Percentiles rank a stretch among this genome's conserved stretches.
Conservation (phyloP, 768 basidiomycete genomes). For the Russula olivacea region DNA sequence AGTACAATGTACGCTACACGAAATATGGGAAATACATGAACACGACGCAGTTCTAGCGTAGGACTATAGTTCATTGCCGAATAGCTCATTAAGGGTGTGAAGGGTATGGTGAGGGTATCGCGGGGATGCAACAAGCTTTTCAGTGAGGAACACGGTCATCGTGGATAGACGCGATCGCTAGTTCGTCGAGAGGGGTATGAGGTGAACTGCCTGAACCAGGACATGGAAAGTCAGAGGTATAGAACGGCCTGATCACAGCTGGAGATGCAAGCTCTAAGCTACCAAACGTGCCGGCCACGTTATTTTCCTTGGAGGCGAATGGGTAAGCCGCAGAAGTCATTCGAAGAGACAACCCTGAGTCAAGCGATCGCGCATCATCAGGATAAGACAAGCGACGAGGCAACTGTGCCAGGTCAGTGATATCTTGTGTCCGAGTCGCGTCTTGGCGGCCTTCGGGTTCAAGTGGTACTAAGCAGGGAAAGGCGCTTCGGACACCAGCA, state of each 20-base stretch:
- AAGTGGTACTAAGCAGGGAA: constrained; percentile 5
- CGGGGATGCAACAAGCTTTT: not conserved
- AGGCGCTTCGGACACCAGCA: not conserved
- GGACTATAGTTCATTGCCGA: not conserved
- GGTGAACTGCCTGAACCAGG: constrained; percentile 3
- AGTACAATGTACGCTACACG: constrained; percentile 14
- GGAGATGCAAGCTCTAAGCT: constrained; percentile 22
- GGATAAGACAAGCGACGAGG: constrained; percentile 24
- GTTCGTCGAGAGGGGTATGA: not conserved
- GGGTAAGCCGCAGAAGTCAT: constrained; percentile 5
- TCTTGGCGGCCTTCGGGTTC: constrained; percentile 5
- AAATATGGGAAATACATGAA: constrained; percentile 4
- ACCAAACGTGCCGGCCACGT: constrained; percentile 11
- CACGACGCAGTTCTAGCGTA: not conserved
- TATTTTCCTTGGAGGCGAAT: constrained; percentile 12
- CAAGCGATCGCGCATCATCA: constrained; percentile 2
- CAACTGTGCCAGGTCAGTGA: constrained; percentile 10
- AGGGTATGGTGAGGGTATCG: constrained; percentile 16
- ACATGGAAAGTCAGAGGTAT: constrained; percentile 9
- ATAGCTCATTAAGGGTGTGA: constrained; percentile 1
- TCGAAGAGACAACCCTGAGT: constrained; percentile 3
- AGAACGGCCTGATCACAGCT: constrained; percentile 22
- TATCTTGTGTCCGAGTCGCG: not conserved
- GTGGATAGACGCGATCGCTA: not conserved
- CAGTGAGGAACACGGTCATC: constrained; percentile 9